Evolutionary conservation across 768 basidiomycete species (phyloP).

Genomic region (Hemileccinum rubropunctum): DNA sequence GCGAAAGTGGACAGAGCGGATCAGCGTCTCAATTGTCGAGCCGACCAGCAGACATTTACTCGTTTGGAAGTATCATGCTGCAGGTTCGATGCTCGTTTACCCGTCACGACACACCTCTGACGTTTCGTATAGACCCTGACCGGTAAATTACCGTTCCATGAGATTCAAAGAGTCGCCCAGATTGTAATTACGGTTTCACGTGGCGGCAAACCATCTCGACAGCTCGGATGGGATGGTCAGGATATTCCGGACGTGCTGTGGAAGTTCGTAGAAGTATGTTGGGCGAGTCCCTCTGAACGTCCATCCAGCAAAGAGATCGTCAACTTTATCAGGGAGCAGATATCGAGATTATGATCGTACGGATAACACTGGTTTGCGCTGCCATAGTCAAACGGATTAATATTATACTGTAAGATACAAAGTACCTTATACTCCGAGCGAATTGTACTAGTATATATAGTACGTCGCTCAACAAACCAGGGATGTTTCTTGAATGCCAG

Average conservation of each 20-base stretch:
- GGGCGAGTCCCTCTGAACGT: constrained; percentile 15
- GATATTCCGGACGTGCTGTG: constrained; percentile 22
- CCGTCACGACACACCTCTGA: background rate
- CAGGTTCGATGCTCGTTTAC: constrained; percentile 15
- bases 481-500: too few species aligned
- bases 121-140: constrained; percentile 13
- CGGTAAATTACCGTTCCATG: constrained; percentile 26
- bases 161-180: constrained; percentile 16
- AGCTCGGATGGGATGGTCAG: constrained; percentile 21
- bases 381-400: too few species aligned
- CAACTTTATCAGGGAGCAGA: constrained; percentile 13
- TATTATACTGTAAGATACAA: too few species aligned
- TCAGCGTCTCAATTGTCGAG: constrained; percentile 7
- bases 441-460: too few species aligned
- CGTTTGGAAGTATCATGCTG: constrained; percentile 29
- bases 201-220: constrained; percentile 7
- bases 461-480: too few species aligned
- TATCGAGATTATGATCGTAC: background rate
- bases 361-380: too few species aligned
- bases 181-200: constrained; percentile 22
- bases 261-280: constrained; percentile 22
- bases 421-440: too few species aligned
- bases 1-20: background rate
- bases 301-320: constrained; percentile 15
- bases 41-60: constrained; percentile 24